Percentiles rank a stretch among this genome's conserved stretches.
Evolutionary conservation across 2,329 filamentous ascomycete genomes (phyloP).

Genomic region (Aotearoamyces nothofagi): DNA sequence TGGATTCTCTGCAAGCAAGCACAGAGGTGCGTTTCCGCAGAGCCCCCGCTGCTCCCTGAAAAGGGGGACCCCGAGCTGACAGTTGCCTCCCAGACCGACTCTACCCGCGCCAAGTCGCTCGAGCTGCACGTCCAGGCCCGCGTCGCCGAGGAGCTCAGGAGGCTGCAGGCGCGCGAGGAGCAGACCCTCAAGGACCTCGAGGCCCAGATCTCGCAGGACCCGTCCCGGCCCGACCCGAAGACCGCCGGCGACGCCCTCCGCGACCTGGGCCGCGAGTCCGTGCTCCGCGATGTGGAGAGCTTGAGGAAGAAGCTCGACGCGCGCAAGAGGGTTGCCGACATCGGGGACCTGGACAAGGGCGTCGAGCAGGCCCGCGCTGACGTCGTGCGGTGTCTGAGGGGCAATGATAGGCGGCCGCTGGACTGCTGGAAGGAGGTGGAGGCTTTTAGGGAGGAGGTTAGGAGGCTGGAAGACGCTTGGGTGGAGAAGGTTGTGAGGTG

Average conservation of each 20-base stretch:
- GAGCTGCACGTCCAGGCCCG: conserved; percentile 83
- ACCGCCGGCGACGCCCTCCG: conserved; percentile 18
- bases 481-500: conserved; percentile 60
- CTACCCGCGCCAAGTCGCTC: conserved; percentile 65
- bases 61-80: neutral
- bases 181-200: conserved; percentile 54
- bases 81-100: conserved; percentile 53
- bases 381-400: conserved; percentile 66
- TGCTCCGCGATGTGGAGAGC: conserved; percentile 43
- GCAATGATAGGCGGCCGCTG: conserved; percentile 74
- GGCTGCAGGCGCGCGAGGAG: conserved; percentile 56
- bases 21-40: conserved; percentile 50
- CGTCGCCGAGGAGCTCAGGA: conserved; percentile 71
- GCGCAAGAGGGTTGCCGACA: conserved; percentile 48
- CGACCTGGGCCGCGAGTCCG: conserved; percentile 26
- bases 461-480: conserved; percentile 72
- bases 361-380: conserved; percentile 63
- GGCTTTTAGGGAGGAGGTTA: conserved; percentile 78
- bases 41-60: conserved; percentile 2
- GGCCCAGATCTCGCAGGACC: conserved; percentile 37
- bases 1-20: conserved; percentile 71
- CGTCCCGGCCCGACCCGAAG: conserved; percentile 5
- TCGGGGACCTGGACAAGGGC: conserved; percentile 53
- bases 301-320: conserved; percentile 43
- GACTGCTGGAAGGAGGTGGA: conserved; percentile 94